phyloP scores from a whole-genome alignment of 139 green algal genomes.

The Choricystis sp. region DNA sequence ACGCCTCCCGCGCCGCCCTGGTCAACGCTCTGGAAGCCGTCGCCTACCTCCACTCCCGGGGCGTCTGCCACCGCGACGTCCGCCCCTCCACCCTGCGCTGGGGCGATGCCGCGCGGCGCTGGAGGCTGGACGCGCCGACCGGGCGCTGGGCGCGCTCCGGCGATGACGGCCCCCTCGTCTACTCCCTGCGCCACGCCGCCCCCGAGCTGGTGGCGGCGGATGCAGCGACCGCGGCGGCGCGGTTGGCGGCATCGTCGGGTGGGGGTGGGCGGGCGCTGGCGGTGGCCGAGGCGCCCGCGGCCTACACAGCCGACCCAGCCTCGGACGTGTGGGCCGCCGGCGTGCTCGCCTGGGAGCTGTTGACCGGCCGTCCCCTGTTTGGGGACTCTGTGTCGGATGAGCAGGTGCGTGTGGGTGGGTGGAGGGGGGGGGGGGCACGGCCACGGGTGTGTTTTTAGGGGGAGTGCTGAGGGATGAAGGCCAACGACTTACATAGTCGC shows the following conservation, averaged over 20 bases:
- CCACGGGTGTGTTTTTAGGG: too few species aligned
- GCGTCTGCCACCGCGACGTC: conserved; percentile 1
- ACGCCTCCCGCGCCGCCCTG: conserved; percentile 1
- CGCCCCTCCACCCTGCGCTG: not conserved
- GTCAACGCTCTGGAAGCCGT: conserved; percentile 1
- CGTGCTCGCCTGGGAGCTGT: conserved; percentile 6
- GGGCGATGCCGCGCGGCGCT: not conserved
- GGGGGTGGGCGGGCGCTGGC: not conserved
- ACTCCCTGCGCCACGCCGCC: conserved; percentile 4
- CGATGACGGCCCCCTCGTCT: not conserved
- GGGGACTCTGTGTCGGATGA: conserved; percentile 1
- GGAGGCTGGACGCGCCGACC: not conserved
- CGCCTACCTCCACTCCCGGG: conserved; percentile 4
- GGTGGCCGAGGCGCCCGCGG: not conserved
- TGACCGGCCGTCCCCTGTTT: conserved; percentile 7
- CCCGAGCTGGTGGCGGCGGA: conserved; percentile 5
- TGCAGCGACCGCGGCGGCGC: not conserved
- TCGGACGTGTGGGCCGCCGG: conserved; percentile 7
- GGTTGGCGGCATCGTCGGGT: not conserved
- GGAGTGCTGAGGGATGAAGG: too few species aligned
- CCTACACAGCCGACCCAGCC: conserved; percentile 1
- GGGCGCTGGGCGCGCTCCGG: not conserved
- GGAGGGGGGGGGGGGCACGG: too few species aligned
- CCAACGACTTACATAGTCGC: too few species aligned
- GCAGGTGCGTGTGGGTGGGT: too few species aligned